Base-by-base conservation (phyloP, 23 red algal species). In the Gracilariopsis chorda region DNA sequence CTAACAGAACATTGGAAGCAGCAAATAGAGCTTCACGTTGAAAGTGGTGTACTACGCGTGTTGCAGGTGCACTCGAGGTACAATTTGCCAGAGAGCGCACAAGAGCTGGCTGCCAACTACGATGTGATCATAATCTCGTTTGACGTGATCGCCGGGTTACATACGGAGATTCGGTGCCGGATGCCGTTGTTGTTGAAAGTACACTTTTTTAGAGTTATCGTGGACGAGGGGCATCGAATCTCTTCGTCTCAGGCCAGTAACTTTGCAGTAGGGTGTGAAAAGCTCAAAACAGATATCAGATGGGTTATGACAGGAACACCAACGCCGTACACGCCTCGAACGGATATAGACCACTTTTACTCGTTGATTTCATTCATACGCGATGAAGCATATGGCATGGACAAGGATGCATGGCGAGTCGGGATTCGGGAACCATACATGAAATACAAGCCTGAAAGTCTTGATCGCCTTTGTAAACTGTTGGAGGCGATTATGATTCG, bases 301-400 rank as follows among this genome's bases (percentile, higher is more conserved):
- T 98, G 95, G 95, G 85, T 98, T 19, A 91, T 98, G 95, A 98
- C 95, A 25, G 95, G 95, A 28, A 98, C 95, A 32, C 95, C 95
- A 23, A 91, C 91, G 30, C 84, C 95, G 23, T 59, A 45, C 30
- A 47, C 78, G n/a, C 40, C 46, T 0, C 27, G 33, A 21, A 41
- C 72, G 27, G 91, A 94, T 59, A 25, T 94, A 55, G 67, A 85
- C 39, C 61, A 88, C 65, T 86, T 97, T 48, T 44, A 76, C 28
- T 85, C 92, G 23, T 77, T 98, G 16, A 32, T 94, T 21, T 58
- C 48, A 32, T 97, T 97, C 63, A 77, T 94, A 47, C 51, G 82
- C 23, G 88, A 93, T 23, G 86, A 83, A 20, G 48, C 74, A 59
- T 94, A 90, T 53, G 95, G 80, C n/a, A 33, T 76, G 4, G 65